These are phyloP conservation scores for Phytophthora pini DNA, from an alignment of 352 stramenopile genomes.

Conservation along the genomic window DNA sequence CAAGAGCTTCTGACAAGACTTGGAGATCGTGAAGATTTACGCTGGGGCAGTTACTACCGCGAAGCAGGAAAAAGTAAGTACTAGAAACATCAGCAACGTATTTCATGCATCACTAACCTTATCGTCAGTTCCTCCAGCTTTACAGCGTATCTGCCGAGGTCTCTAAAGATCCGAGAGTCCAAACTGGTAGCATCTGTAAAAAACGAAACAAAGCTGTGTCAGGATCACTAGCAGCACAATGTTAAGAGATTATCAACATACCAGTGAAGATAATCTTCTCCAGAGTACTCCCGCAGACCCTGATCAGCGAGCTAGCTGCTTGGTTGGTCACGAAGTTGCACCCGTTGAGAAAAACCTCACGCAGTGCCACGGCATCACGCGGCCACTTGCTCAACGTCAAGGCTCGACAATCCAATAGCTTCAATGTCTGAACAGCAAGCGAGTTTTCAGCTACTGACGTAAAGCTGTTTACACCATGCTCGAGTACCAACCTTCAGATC, in stretches of 20 bases:
- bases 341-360: slow-evolving; percentile 53
- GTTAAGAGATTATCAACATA: slow-evolving; percentile 16
- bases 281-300: slow-evolving; percentile 42
- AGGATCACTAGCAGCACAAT: background rate
- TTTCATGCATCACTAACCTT: slow-evolving; percentile 32
- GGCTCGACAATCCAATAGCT: slow-evolving; percentile 63
- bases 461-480: background rate
- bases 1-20: slow-evolving; percentile 36
- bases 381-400: slow-evolving; percentile 58
- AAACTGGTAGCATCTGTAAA: slow-evolving; percentile 48
- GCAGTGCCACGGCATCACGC: slow-evolving; percentile 32
- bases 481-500: slow-evolving; percentile 35
- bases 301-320: slow-evolving; percentile 44
- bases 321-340: slow-evolving; percentile 61
- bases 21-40: slow-evolving; percentile 43
- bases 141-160: slow-evolving; percentile 37
- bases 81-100: no score
- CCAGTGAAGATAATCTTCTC: slow-evolving; percentile 55
- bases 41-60: slow-evolving; percentile 38
- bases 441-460: slow-evolving; percentile 6
- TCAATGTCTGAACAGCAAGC: slow-evolving; percentile 44
- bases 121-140: slow-evolving; percentile 56
- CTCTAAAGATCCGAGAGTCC: slow-evolving; percentile 52
- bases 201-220: slow-evolving; percentile 8
- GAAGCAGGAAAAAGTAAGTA: background rate